Base-by-base conservation (phyloP, 768 basidiomycete species). In the Chiua virens region DNA sequence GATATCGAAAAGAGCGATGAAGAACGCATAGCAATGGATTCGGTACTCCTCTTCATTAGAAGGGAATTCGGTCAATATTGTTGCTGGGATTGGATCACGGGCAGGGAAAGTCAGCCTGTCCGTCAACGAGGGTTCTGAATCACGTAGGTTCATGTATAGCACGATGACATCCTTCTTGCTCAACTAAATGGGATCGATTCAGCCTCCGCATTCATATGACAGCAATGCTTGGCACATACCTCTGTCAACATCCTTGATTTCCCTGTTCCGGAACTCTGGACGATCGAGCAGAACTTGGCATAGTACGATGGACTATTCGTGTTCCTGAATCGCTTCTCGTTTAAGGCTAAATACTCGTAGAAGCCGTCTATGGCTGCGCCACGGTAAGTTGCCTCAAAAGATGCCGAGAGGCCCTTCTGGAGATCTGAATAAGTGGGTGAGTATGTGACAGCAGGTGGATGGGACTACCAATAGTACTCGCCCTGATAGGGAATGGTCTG, bases 211-310 rank as follows among this genome's bases (percentile, higher is more conserved):
- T 4, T 20, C 6, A 7, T 14, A 3, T n/a, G 35, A 18, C 22
- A 8, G 13, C 15, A 34, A 7, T 6, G 3, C 1, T 7, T 4
- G 23, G 5, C 14, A 1, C 20, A 14, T 35, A 57, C 59, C 50
- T 61, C 55, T 0, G 45, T 52, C 2, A 61, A 8, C 42, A 54
- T n/a, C 13, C 52, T 61, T 8, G 59, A 52, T 35, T 51, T 57
- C 0, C 59, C 59, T 0, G 59, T 61, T 0, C 54, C 58, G 2
- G 58, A 60, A 8, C 58, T 60, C 10, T 60, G 58, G 3, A 55
- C 39, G 8, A 49, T 40, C 20, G 47, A n/a, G 27, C 57, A 55
- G 8, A 55, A 41, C 18, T 30, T 58, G 35, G 58, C 52, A 8
- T 50, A 56, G 21, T 56, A 44, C 22, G 6, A 5, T 1, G 34